Evolutionary conservation across 2,329 filamentous ascomycete species (phyloP), one percentile per base, ranked within the genome.

Genomic region (Cryoendolithus antarcticus): DNA sequence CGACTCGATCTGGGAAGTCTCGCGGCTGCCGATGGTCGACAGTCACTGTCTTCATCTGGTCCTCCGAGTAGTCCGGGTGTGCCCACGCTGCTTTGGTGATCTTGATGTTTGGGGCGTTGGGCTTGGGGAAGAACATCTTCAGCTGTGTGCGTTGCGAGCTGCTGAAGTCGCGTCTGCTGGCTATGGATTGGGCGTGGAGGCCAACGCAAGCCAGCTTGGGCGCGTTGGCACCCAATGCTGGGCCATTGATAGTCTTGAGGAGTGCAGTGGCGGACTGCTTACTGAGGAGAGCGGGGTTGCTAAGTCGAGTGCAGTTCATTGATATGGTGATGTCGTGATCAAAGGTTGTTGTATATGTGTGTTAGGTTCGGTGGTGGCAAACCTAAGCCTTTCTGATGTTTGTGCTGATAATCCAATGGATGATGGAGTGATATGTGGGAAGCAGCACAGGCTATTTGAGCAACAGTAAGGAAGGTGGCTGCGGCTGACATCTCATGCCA

Each of bases 1-100:
- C 91, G 3, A 81, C 63, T 65, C 75, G 78, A 58, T 98, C 91
- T 4, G 86, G 82, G 55, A 75, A 70, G 9, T 75, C 81, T 52
- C 76, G 71, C 2, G 82, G 76, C 48, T 79, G 61, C 15, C 89
- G 80, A 57, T 96, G 89, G 12, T 80, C 85, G 3, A 89, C 75
- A 34, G 70, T 67, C 36, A 96, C 75, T 13, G 60, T 57, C 15
- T 73, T 67, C 82, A 96, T 91, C 58, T 95, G 80, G 45, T 82
- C 70, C 54, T 82, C 72, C 21, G 81, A 83, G 60, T 84, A 93
- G 44, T 63, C 51, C 35, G 67, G 67, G 52, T 71, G 67, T 4
- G 59, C 54, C 67, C 67, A 71, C 54, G 67, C 64, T 44, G 66
- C 56, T 37, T 63, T 55, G 0, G 67, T 70, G 30, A 58, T 62